Percentiles rank a stretch among this genome's conserved stretches.
These are phyloP conservation scores for Henckelia pumila DNA, from an alignment of 257 asterid species.

Conservation along the genomic window DNA sequence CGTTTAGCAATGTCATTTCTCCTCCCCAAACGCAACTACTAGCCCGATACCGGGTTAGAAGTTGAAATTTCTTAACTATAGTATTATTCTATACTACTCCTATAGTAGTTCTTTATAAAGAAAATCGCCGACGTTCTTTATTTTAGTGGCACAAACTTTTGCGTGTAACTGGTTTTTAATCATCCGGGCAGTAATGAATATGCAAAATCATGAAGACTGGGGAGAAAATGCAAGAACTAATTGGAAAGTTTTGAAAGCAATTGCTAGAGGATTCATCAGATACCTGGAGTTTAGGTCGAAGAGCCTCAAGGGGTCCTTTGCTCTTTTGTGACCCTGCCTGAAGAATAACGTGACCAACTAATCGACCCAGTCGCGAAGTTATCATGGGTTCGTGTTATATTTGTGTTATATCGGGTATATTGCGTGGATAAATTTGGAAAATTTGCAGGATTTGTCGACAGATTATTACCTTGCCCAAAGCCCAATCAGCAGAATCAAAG, in stretches of 20 bases:
- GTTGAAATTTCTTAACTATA: no score
- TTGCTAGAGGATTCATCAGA: not conserved
- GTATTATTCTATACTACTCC: no score
- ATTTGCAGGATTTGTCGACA: not conserved
- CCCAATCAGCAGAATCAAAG: slow-evolving; percentile 96
- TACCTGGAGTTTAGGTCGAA: slow-evolving; percentile 83
- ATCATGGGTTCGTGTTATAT: not conserved
- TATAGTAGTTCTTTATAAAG: no score
- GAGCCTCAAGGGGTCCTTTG: slow-evolving; percentile 74
- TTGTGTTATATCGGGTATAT: not conserved
- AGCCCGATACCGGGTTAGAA: no score
- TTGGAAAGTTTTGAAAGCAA: not conserved
- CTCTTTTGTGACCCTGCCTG: slow-evolving; percentile 62
- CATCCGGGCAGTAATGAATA: no score
- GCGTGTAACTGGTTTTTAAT: no score
- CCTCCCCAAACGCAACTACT: no score
- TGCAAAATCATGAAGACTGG: no score
- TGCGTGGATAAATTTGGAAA: not conserved
- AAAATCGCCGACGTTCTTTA: no score
- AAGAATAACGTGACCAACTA: not conserved
- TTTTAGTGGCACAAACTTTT: no score
- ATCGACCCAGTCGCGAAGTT: slow-evolving; percentile 3
- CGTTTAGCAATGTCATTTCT: no score
- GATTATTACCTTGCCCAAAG: slow-evolving; percentile 71
- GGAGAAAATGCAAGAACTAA: no score